phyloP scores from a whole-genome alignment of 371 early-diverging fungal species.

The Apophysomyces trapeziformis region DNA sequence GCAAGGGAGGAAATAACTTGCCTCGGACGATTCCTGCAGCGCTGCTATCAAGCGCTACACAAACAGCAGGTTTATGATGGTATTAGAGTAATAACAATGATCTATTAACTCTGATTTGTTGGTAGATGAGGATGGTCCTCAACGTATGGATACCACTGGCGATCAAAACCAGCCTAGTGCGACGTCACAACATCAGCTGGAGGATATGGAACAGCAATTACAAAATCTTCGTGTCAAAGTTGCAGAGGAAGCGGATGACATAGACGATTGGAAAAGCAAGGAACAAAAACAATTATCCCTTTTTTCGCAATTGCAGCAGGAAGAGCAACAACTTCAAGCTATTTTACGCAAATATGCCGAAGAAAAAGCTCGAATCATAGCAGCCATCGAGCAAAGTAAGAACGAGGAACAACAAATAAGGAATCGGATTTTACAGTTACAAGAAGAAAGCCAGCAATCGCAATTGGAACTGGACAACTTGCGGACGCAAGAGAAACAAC shows the following conservation, averaged over 20 bases:
- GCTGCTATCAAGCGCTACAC: not conserved
- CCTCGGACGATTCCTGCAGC: slow-evolving; percentile 54
- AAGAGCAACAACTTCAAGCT: not conserved
- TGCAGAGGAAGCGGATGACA: not conserved
- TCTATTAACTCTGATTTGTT: not conserved
- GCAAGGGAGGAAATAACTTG: slow-evolving; percentile 65
- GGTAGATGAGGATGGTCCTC: not conserved
- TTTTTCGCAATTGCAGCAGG: not conserved
- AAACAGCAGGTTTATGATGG: not conserved
- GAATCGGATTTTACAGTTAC: not conserved
- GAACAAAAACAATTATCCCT: not conserved
- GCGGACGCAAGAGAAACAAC: not conserved
- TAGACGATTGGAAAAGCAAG: not conserved
- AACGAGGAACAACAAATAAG: not conserved
- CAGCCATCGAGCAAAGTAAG: not conserved
- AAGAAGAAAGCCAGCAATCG: not conserved
- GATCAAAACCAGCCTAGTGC: not conserved
- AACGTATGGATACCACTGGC: not conserved
- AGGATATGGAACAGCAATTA: not conserved
- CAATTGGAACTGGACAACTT: not conserved
- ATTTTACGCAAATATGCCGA: not conserved
- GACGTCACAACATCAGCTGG: not conserved
- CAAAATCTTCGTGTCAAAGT: not conserved
- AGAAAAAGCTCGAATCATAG: not conserved
- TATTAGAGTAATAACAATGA: not conserved